Conservation (phyloP, 345 rosid genomes). For the Erysimum cheiranthoides region DNA sequence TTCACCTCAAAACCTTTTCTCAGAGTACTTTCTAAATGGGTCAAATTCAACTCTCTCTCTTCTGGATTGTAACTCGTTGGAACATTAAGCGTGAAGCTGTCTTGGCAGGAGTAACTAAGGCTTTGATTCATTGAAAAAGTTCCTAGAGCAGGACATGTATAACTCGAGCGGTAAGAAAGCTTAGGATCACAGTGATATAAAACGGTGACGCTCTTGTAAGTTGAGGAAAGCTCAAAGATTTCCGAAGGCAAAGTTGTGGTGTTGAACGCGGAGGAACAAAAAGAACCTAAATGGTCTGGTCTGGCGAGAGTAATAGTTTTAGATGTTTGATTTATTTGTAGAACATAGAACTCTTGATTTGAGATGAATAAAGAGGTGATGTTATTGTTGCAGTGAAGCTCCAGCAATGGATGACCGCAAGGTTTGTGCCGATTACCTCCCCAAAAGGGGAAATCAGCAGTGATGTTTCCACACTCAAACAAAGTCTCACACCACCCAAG, state of each 20-base stretch:
- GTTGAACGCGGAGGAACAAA: neutral
- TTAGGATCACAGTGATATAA: no score
- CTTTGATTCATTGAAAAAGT: no score
- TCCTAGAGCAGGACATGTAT: no score
- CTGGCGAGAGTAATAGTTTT: neutral
- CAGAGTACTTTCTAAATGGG: no score
- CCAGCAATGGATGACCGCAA: conserved; percentile 47
- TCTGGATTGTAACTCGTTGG: no score
- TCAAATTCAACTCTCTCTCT: no score
- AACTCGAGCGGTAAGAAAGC: no score
- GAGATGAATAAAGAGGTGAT: neutral
- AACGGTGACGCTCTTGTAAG: neutral
- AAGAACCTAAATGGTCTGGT: neutral
- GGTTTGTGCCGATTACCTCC: fast-evolving
- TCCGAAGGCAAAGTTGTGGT: neutral
- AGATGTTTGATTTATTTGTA: neutral
- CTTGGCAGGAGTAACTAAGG: neutral
- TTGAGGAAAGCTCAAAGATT: no score
- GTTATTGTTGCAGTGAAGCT: conserved; percentile 24
- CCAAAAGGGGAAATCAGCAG: conserved; percentile 49
- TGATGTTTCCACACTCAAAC: conserved; percentile 41
- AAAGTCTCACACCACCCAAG: neutral
- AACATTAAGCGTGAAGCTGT: neutral
- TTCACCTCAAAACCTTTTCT: no score
- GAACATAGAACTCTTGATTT: neutral